phyloP scores from a whole-genome alignment of 768 basidiomycete genomes.

The Pholiota conissans region DNA sequence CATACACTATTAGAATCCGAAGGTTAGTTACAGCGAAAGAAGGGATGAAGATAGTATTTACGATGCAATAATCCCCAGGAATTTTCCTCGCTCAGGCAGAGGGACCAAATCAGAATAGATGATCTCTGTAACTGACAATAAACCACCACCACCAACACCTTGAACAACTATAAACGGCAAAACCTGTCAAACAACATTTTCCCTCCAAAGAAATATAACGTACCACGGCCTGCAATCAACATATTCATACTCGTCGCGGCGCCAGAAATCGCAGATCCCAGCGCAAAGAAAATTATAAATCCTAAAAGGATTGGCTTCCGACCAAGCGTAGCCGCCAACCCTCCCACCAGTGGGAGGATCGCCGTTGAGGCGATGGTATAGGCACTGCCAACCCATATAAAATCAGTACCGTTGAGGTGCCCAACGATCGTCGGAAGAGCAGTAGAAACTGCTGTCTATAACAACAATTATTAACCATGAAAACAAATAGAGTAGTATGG shows the following conservation, averaged over 20 bases:
- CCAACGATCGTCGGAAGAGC: conserved; percentile 5
- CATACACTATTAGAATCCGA: neutral
- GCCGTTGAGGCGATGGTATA: conserved; percentile 10
- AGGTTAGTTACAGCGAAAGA: neutral
- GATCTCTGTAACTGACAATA: conserved; percentile 5
- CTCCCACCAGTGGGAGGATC: conserved; percentile 4
- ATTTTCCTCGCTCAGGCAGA: conserved; percentile 4
- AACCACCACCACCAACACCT: conserved; percentile 9
- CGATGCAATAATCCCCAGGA: conserved; percentile 8
- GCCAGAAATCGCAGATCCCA: conserved; percentile 5
- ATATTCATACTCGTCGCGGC: conserved; percentile 6
- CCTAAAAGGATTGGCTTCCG: conserved; percentile 3
- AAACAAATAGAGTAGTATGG: neutral
- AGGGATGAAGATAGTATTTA: neutral
- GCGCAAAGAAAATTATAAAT: neutral
- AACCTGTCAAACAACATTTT: neutral
- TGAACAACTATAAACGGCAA: conserved; percentile 1
- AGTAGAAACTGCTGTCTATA: conserved; percentile 4
- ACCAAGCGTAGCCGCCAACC: conserved; percentile 6
- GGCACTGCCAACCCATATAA: conserved; percentile 9
- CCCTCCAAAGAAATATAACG: neutral
- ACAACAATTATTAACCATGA: neutral
- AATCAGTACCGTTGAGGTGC: conserved; percentile 3
- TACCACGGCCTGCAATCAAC: conserved; percentile 8
- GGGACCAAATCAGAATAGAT: conserved; percentile 10